Evolutionary conservation across 345 rosid genomes (phyloP).

Genomic region (Cardamine resedifolia): DNA sequence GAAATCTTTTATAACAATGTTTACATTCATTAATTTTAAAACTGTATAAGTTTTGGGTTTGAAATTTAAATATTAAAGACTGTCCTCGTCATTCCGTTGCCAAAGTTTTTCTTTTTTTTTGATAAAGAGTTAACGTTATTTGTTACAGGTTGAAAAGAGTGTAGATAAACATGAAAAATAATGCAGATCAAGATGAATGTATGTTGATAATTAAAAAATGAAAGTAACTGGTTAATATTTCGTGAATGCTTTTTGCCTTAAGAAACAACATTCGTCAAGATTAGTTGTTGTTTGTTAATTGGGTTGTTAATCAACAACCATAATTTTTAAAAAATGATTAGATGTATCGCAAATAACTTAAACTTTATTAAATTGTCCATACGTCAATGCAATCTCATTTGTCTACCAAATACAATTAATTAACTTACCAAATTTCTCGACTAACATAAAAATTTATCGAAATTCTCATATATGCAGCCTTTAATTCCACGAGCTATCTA

Average conservation of each 20-base stretch:
- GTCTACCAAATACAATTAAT: slow-evolving; percentile 23
- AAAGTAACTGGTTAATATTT: neutral
- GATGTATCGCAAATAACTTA: neutral
- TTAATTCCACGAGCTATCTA: slow-evolving; percentile 10
- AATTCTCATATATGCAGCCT: slow-evolving; percentile 14
- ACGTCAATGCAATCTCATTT: slow-evolving; percentile 27
- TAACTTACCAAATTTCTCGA: slow-evolving; percentile 6
- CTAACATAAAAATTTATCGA: neutral
- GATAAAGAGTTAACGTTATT: neutral
- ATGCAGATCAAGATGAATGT: neutral
- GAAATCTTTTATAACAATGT: neutral
- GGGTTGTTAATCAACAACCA: slow-evolving; percentile 32
- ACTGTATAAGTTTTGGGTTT: neutral
- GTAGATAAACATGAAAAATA: neutral
- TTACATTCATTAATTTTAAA: neutral
- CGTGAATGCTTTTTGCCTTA: neutral
- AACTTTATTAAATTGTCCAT: neutral
- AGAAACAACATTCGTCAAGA: slow-evolving; percentile 19
- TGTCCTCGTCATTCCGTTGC: neutral
- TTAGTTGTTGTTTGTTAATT: slow-evolving; percentile 31
- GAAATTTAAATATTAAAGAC: neutral
- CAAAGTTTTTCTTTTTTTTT: no score
- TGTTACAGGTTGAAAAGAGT: neutral
- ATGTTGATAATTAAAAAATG: neutral
- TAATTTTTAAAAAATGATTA: neutral